Conservation (phyloP, 805 yeast genomes). For the Cyberlindnera bimundalis region DNA sequence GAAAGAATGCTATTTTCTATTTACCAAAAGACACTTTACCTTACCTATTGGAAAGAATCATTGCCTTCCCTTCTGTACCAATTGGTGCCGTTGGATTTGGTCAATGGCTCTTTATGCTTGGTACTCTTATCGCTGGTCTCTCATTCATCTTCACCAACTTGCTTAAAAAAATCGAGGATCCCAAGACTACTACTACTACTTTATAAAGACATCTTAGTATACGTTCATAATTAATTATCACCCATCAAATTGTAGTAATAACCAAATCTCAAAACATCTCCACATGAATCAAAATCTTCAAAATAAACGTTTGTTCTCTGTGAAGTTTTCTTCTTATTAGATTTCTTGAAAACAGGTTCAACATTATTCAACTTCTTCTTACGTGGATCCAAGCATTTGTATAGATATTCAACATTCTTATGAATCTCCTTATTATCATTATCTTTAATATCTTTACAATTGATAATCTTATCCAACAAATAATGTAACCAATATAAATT, state of each 20-base stretch:
- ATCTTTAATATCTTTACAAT: slow-evolving; percentile 35
- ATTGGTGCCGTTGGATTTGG: slow-evolving; percentile 59
- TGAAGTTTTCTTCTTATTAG: slow-evolving; percentile 15
- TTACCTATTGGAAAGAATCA: slow-evolving; percentile 7
- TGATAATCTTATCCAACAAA: slow-evolving; percentile 46
- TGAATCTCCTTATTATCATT: slow-evolving; percentile 23
- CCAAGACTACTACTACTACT: slow-evolving; percentile 1
- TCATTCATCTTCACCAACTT: slow-evolving; percentile 20
- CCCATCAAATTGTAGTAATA: slow-evolving; percentile 8
- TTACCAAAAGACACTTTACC: slow-evolving; percentile 14
- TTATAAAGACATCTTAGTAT: neutral
- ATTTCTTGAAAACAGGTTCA: slow-evolving; percentile 19
- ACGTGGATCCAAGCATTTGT: slow-evolving; percentile 35
- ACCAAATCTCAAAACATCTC: slow-evolving; percentile 22
- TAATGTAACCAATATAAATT: slow-evolving; percentile 66
- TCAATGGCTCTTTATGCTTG: slow-evolving; percentile 47
- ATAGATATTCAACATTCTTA: slow-evolving; percentile 29
- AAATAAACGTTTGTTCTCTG: slow-evolving; percentile 18
- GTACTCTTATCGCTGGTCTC: slow-evolving; percentile 24
- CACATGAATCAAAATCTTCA: slow-evolving; percentile 26
- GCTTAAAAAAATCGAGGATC: slow-evolving; percentile 7
- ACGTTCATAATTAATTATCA: neutral
- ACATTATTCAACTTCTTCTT: slow-evolving; percentile 23
- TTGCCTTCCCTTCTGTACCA: slow-evolving; percentile 48
- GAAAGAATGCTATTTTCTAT: slow-evolving; percentile 13